Percentiles rank a stretch among this genome's conserved stretches.
phyloP scores from a whole-genome alignment of 2,329 filamentous ascomycete genomes.

The Celoporthe dispersa region DNA sequence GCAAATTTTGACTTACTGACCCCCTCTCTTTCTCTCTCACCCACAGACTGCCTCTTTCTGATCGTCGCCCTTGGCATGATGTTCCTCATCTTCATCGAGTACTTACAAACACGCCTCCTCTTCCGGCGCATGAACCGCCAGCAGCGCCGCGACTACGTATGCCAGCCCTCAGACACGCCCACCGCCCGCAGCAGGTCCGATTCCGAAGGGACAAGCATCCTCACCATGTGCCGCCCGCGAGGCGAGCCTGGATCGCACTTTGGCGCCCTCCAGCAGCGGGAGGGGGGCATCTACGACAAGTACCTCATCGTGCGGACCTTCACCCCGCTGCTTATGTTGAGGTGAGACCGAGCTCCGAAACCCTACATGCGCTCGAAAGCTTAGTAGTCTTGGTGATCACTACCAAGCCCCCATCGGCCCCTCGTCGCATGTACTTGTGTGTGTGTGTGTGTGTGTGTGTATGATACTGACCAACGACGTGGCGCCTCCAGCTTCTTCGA shows the following conservation, averaged over 20 bases:
- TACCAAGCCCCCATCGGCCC: background rate
- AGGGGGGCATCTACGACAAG: slow-evolving; percentile 27
- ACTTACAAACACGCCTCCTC: slow-evolving; percentile 23
- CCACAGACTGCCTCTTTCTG: slow-evolving; percentile 16
- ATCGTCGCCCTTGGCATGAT: slow-evolving; percentile 15
- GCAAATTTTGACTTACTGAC: background rate
- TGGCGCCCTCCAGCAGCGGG: slow-evolving; percentile 22
- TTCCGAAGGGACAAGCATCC: background rate
- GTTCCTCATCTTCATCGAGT: slow-evolving; percentile 26
- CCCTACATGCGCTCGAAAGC: background rate
- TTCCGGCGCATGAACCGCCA: slow-evolving; percentile 21
- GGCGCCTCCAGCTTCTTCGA: slow-evolving; percentile 22
- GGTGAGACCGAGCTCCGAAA: background rate
- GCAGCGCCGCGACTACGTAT: slow-evolving; percentile 11
- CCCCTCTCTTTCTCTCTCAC: background rate
- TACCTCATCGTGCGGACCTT: slow-evolving; percentile 27
- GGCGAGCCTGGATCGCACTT: slow-evolving; percentile 16
- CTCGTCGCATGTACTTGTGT: background rate
- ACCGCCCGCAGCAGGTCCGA: slow-evolving; percentile 1
- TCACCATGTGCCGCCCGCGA: background rate
- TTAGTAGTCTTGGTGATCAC: background rate
- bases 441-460: too few relatives aligned
- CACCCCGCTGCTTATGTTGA: slow-evolving; percentile 13
- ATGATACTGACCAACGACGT: background rate
- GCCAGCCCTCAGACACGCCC: slow-evolving; percentile 1